phyloP scores from a whole-genome alignment of 139 green algal genomes.

The Astrephomene gubernaculifera region DNA sequence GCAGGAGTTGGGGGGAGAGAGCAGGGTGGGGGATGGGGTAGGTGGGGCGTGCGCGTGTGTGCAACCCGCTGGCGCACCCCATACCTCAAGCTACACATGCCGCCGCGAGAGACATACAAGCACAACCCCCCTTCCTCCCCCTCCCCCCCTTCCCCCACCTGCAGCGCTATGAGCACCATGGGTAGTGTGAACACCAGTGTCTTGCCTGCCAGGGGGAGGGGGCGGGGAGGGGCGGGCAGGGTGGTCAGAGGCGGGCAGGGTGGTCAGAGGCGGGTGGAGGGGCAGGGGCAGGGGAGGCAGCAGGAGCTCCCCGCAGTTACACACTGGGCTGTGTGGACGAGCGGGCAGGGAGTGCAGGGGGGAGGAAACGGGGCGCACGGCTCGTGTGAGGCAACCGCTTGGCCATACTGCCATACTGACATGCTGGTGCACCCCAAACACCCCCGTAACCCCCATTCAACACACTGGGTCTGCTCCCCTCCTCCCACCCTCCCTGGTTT shows the following conservation, averaged over 20 bases:
- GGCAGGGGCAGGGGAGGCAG: no score
- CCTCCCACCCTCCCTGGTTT: no score
- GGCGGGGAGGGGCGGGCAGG: background rate
- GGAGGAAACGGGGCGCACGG: no score
- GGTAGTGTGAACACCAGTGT: slow-evolving; percentile 96
- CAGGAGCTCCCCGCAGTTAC: no score
- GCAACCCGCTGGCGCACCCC: no score
- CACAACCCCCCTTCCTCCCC: background rate
- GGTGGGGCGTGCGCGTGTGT: background rate
- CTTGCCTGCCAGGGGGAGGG: slow-evolving; percentile 75
- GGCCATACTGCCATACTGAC: no score
- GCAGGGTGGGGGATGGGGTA: background rate
- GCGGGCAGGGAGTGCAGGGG: no score
- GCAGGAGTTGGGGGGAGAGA: background rate
- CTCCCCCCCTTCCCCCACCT: slow-evolving; percentile 47
- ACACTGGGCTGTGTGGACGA: no score
- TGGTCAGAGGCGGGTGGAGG: background rate
- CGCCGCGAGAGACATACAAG: background rate
- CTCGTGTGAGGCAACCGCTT: no score
- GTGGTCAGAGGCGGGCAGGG: background rate
- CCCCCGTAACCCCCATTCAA: no score
- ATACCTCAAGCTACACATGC: background rate
- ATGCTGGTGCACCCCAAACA: no score
- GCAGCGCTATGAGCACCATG: slow-evolving; percentile 89
- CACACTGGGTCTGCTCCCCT: no score